phyloP scores from a whole-genome alignment of 805 yeast genomes.

The Pichia rugopelliculosa region DNA sequence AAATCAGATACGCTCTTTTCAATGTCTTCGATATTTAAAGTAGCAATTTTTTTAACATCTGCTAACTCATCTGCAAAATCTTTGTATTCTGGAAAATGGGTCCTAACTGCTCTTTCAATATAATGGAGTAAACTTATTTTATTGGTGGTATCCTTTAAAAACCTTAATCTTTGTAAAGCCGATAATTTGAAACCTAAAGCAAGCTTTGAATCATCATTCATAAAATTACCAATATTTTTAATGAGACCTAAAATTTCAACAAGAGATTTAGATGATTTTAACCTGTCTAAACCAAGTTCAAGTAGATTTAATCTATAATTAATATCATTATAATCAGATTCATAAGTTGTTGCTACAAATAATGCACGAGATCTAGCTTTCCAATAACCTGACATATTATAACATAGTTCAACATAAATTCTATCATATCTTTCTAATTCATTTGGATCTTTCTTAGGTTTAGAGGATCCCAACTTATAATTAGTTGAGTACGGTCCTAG shows the following conservation, averaged over 20 bases:
- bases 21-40: conserved; percentile 55
- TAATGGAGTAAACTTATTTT: conserved; percentile 68
- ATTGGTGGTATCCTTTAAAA: conserved; percentile 64
- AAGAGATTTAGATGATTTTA: conserved; percentile 46
- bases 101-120: conserved; percentile 60
- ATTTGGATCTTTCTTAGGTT: conserved; percentile 46
- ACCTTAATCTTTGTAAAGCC: conserved; percentile 60
- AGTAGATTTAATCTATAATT: conserved; percentile 45
- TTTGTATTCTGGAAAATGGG: conserved; percentile 57
- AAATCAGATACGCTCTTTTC: conserved; percentile 53
- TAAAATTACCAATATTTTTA: conserved; percentile 67
- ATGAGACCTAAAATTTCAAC: conserved; percentile 56
- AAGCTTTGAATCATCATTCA: conserved; percentile 64
- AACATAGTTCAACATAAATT: conserved; percentile 59
- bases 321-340: conserved; percentile 60
- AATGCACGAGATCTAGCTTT: conserved; percentile 60
- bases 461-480: conserved; percentile 28
- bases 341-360: conserved; percentile 45
- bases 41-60: conserved; percentile 46
- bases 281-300: conserved; percentile 51
- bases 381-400: conserved; percentile 67
- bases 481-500: conserved; percentile 60
- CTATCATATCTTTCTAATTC: conserved; percentile 65
- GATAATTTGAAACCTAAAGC: conserved; percentile 66
- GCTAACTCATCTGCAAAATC: conserved; percentile 54